A percentile compares a stretch with the other conserved stretches of the same genome.
These are phyloP conservation scores for Lactarius sp. DNA, from an alignment of 768 basidiomycete genomes.

Conservation along the genomic window DNA sequence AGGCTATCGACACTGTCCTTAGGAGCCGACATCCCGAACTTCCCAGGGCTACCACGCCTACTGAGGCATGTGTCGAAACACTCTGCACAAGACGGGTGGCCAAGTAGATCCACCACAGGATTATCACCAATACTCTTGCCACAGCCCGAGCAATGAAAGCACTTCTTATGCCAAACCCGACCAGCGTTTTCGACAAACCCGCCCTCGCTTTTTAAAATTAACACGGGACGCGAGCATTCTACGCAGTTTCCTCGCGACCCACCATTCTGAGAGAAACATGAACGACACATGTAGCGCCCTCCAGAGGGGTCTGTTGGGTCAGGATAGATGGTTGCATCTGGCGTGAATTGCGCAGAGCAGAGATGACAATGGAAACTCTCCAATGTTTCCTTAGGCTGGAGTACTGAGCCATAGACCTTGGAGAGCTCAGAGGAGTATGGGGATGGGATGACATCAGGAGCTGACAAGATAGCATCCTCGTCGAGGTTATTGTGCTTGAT, in stretches of 20 bases:
- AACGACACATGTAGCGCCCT: constrained; percentile 62
- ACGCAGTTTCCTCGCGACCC: constrained; percentile 75
- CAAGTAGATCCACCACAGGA: constrained; percentile 81
- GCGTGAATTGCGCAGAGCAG: constrained; percentile 62
- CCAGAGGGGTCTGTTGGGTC: constrained; percentile 42
- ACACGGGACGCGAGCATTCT: constrained; percentile 62
- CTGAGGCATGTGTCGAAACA: constrained; percentile 77
- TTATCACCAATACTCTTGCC: constrained; percentile 63
- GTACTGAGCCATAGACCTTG: constrained; percentile 80
- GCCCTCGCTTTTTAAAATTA: constrained; percentile 72
- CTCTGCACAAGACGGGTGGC: constrained; percentile 70
- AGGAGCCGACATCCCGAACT: constrained; percentile 29
- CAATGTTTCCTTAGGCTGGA: constrained; percentile 75
- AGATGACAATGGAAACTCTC: constrained; percentile 61
- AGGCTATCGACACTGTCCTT: constrained; percentile 38
- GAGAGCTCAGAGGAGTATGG: constrained; percentile 55
- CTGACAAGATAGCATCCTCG: constrained; percentile 37
- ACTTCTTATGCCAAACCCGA: constrained; percentile 75
- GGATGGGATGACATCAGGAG: constrained; percentile 52
- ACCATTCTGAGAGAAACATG: constrained; percentile 66
- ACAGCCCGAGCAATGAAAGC: constrained; percentile 73
- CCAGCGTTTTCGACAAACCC: constrained; percentile 67
- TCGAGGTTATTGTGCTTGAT: constrained; percentile 40
- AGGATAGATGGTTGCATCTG: constrained; percentile 84
- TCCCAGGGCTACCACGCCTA: constrained; percentile 37